A percentile compares a stretch with the other conserved stretches of the same genome.
Evolutionary conservation across 1,284 basidiomycete species (phyloP).

Genomic region (Stygiomarasmius scandens): DNA sequence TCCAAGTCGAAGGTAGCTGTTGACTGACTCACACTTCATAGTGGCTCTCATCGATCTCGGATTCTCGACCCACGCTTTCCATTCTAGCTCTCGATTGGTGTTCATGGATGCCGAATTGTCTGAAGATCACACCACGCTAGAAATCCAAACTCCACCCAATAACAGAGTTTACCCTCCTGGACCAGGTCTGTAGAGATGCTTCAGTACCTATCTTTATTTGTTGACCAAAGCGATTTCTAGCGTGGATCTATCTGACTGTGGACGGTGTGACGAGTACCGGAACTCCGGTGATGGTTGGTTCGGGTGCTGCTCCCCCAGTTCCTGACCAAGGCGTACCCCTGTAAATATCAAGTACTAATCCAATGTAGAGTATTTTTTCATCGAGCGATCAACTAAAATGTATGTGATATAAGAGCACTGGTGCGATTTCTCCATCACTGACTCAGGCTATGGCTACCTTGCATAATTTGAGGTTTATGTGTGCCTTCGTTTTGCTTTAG

Average conservation of each 20-base stretch:
- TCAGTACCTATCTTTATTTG: neutral
- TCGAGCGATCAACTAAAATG: too few relatives aligned
- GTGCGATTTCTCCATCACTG: too few relatives aligned
- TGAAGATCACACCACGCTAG: conserved; percentile 36
- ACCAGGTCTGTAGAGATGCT: conserved; percentile 39
- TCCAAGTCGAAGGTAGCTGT: too few relatives aligned
- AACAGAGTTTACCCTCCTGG: conserved; percentile 53
- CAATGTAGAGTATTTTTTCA: too few relatives aligned
- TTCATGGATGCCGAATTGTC: conserved; percentile 44
- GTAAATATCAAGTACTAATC: neutral
- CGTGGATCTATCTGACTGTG: conserved; percentile 44
- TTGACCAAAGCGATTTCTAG: neutral
- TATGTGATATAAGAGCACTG: too few relatives aligned
- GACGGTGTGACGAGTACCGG: conserved; percentile 52
- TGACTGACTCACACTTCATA: too few relatives aligned
- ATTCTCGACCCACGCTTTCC: conserved; percentile 50
- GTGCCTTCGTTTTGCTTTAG: too few relatives aligned
- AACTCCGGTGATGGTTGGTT: conserved; percentile 48
- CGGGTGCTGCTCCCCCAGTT: conserved; percentile 30
- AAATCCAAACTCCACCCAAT: conserved; percentile 45
- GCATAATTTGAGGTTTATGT: too few relatives aligned
- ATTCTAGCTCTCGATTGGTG: conserved; percentile 46
- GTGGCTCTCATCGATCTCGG: conserved; percentile 51
- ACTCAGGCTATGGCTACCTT: too few relatives aligned
- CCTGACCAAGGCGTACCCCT: conserved; percentile 9